Conservation (phyloP, 202 grass and related monocot genomes). For the Bolboschoenoplectus hybrid region DNA sequence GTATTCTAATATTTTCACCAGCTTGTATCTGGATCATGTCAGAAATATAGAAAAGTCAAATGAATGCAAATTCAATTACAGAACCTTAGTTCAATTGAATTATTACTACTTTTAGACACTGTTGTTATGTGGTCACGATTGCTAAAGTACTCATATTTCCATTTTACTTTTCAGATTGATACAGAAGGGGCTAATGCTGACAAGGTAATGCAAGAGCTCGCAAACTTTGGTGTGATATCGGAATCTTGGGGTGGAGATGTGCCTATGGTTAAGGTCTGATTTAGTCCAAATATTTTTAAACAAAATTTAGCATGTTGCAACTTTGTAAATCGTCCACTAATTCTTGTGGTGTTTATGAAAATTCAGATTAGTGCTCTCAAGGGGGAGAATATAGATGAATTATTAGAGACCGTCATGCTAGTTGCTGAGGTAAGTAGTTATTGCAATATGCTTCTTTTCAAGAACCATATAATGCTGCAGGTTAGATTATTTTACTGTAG, state of each 20-base stretch:
- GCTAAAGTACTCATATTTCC: slow-evolving; percentile 27
- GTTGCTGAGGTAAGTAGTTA: slow-evolving; percentile 74
- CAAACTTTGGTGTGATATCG: slow-evolving; percentile 82
- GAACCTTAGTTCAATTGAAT: background rate
- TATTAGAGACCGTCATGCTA: slow-evolving; percentile 96
- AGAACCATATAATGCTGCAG: background rate
- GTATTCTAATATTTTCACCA: slow-evolving; percentile 40
- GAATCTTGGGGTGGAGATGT: slow-evolving; percentile 95
- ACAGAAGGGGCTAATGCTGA: slow-evolving; percentile 91
- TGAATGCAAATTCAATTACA: slow-evolving; percentile 13
- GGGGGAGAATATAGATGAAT: slow-evolving; percentile 86
- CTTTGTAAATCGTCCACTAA: slow-evolving; percentile 37
- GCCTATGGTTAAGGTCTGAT: slow-evolving; percentile 82
- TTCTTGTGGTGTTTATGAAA: slow-evolving; percentile 39
- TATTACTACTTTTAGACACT: background rate
- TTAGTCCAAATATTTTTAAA: slow-evolving; percentile 28
- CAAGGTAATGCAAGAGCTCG: slow-evolving; percentile 90
- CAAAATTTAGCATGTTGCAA: slow-evolving; percentile 7
- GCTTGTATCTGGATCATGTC: background rate
- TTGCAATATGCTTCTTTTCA: slow-evolving; percentile 7
- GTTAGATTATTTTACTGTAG: background rate
- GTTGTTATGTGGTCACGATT: background rate
- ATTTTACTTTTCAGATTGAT: slow-evolving; percentile 67
- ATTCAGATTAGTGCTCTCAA: slow-evolving; percentile 93
- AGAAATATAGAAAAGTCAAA: background rate